Evolutionary conservation across 768 basidiomycete genomes (phyloP), one percentile per base, ranked within the genome.

Genomic region (Mycena haematopus): DNA sequence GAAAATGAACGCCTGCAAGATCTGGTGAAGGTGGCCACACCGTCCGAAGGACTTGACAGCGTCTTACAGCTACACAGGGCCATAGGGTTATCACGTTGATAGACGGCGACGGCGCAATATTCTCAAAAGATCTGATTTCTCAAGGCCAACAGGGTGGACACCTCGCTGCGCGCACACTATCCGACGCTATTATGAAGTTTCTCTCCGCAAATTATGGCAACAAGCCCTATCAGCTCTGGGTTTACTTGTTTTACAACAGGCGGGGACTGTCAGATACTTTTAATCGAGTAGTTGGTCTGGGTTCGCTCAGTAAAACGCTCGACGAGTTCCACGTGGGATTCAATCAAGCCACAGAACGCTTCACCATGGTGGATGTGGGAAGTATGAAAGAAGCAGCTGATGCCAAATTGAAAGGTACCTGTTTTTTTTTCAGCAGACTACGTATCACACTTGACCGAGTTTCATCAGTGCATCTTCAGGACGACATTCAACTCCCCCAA

Each of bases 361-460:
- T 90, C 71, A 73, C 84, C 54, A 85, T 91, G 75, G 80, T 89
- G 33, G 90, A 91, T 73, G 88, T 88, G 53, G 90, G 90, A 51
- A 77, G 76, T 62, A 85, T 80, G 52, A 91, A 91, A 75, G 90
- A 91, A 78, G 87, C 86, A 4, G 89, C 88, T 29, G 89, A 91
- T 72, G 82, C 86, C 46, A 91, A 91, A 75, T 84, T 91, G 71
- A 89, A 88, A 80, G 87, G 90, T 89, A 66, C 13, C 11, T 38
- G 52, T 71, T 29, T 10, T 73, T n/a, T n/a, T n/a, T n/a, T n/a
- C n/a, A n/a, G n/a, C 15, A 31, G 27, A 27, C 31, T 22, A 24
- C 11, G 11, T 22, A 25, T 52, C 47, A n/a, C 52, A 24, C 7
- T 46, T 65, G 38, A 44, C 35, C 35, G 44, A 56, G 19, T 58